Conservation (phyloP, 805 yeast species). For the Candida dendrica region DNA sequence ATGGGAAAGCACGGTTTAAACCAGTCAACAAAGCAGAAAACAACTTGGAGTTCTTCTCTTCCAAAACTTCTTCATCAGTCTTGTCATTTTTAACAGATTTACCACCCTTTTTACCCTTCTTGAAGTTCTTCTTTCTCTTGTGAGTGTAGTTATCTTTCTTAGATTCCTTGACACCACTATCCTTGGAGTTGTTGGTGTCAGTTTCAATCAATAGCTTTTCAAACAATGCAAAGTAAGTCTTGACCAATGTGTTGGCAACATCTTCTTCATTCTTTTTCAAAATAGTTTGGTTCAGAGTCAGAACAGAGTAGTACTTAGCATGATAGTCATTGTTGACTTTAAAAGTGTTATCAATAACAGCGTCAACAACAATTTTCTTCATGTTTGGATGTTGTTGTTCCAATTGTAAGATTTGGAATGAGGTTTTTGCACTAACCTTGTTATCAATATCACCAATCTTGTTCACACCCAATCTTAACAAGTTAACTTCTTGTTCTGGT, state of each 20-base stretch:
- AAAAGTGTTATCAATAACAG: slow-evolving; percentile 75
- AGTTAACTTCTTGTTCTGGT: slow-evolving; percentile 95
- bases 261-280: slow-evolving; percentile 68
- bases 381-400: slow-evolving; percentile 94
- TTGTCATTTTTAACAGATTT: slow-evolving; percentile 62
- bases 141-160: slow-evolving; percentile 41
- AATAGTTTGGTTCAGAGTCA: slow-evolving; percentile 90
- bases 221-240: slow-evolving; percentile 79
- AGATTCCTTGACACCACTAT: slow-evolving; percentile 27
- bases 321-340: slow-evolving; percentile 75
- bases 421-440: slow-evolving; percentile 83
- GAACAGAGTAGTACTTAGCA: slow-evolving; percentile 78
- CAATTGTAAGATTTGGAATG: slow-evolving; percentile 68
- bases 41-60: slow-evolving; percentile 78
- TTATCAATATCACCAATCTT: slow-evolving; percentile 91
- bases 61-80: slow-evolving; percentile 53
- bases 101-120: slow-evolving; percentile 85
- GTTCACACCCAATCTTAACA: slow-evolving; percentile 82
- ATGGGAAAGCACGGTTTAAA: slow-evolving; percentile 93
- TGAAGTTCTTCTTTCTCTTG: slow-evolving; percentile 67
- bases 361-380: slow-evolving; percentile 74
- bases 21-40: slow-evolving; percentile 92
- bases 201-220: slow-evolving; percentile 73
- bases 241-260: slow-evolving; percentile 78
- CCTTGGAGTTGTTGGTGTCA: slow-evolving; percentile 40